Evolutionary conservation across 345 rosid genomes (phyloP), one percentile per base, ranked within the genome.

Genomic region (Boechera divaricarpa): DNA sequence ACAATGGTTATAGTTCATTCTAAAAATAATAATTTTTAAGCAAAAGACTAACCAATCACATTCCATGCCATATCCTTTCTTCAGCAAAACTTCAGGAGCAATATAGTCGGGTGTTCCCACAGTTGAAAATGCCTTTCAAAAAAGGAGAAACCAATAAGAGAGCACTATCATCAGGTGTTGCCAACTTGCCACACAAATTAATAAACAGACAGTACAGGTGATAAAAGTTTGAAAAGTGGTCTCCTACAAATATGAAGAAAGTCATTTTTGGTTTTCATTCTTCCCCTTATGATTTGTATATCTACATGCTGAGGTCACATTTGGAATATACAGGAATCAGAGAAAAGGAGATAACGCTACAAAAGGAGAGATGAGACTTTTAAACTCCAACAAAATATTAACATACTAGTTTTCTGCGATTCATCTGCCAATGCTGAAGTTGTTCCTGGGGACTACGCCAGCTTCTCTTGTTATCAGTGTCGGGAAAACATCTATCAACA

Each of bases 351-450:
- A 47, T 5, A 16, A 36, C 12, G 24, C 49, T 59, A 71, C 58
- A 52, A 56, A 18, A n/a, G 12, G 5, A 11, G 38, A 39, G 63
- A 39, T 36, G 48, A 8, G 8, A 32, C n/a, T 52, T 61, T 63
- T 54, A 5, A 39, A 72, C 15, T 67, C 33, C 31, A 44, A 28
- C 26, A 60, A 48, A 66, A 61, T 28, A 62, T 71, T 24, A 44
- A 48, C 89, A 28, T 85, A 94, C 98, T 86, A 94, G 82, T 79
- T 87, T 94, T 83, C 98, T 90, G 79, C 98, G 86, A 83, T 94
- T 94, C 91, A 94, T 91, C 84, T 94, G 97, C 98, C 98, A 94
- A 75, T 94, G 98, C 82, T 91, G 97, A 86, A 91, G 94, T 84
- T 91, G 98, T 82, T 94, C 97, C 29, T 81, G 88, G 35, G 94